Evolutionary conservation across 352 stramenopile species (phyloP), one percentile per base, ranked within the genome.

Genomic region (Phytophthora tentaculata): DNA sequence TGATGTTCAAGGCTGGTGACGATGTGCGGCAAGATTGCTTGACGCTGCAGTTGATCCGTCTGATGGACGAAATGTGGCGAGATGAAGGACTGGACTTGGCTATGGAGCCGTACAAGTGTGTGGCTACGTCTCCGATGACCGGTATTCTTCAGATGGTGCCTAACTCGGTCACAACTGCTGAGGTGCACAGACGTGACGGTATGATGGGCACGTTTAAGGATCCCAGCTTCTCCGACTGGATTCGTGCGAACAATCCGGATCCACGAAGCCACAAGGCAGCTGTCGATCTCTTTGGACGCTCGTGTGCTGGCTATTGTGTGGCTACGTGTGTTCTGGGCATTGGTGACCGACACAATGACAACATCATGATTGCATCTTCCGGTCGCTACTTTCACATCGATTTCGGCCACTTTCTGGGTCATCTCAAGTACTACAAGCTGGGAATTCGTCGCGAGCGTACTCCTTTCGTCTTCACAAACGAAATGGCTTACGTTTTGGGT

Each of bases 1-100:
- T 98, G 6, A 97, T 98, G 65, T 98, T 98, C 71, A 98, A 98
- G 83, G 82, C 88, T 19, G 95, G 95, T 23, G 95, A 98, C 57
- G 95, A 98, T 63, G 83, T 98, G 22, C 91, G 95, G n/a, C 96
- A 98, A 70, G 96, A 98, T 76, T 96, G 97, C 59, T 71, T 98
- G 57, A 97, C 93, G 23, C 78, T 98, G 41, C 91, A 98, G 74
- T 54, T 98, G 44, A 90, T 98, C 47, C 85, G 90, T 54, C 56
- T 98, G 23, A 98, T 98, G 92, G 90, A 98, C 57, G 76, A 90
- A 51, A 92, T 98, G 77, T 98, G 94, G 93, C 88, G 91, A 57
- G 86, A 96, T 29, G 88, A 97, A 59, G 92, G 89, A 10, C 67
- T 98, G 22, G 91, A 98, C 67, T 69, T 98, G 43, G 84, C 90